Evolutionary conservation across 495 filamentous ascomycete genomes (phyloP), one percentile per base, ranked within the genome.

Genomic region (Tuber umbilicatum): DNA sequence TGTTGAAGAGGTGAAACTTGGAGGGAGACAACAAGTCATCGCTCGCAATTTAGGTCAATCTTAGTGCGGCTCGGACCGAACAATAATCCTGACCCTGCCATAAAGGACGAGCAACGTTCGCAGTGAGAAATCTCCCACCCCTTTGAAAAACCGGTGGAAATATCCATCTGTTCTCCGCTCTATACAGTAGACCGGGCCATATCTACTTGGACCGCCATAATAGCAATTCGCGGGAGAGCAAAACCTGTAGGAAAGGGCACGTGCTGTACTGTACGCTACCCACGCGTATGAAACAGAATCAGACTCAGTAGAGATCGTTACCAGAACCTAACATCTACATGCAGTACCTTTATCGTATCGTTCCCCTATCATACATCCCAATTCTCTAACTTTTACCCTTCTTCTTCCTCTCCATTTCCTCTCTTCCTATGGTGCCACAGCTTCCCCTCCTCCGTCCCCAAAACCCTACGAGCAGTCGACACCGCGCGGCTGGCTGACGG

Each of bases 11-110:
- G 55, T 75, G 39, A 47, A 74, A 74, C 50, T 73, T 71, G 71
- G 39, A 73, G 70, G 71, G 50, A 50, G 42, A 50, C 21, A n/a
- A 50, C 23, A 12, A 27, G 9, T 2, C 50, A 55, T 47, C 7
- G 4, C 45, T 47, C 10, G 45, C 5, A 47, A 23, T 55, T 64
- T 31, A 31, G 71, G 71, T 70, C 71, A 78, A 77, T 71, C 74
- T 50, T 73, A 50, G 76, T 35, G 69, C 77, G 77, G 77, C 77
- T 78, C 75, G 75, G 71, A 72, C 77, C 75, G 75, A 79, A 78
- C 39, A 60, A 74, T 78, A 64, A 31, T 64, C 55, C 55, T 17
- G n/a, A 64, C 55, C 27, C 7, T 64, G 55, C 55, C 55, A n/a
- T 31, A 31, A 64, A 17, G 55, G 0, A 64, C 27, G 55, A n/a